These are phyloP conservation scores for Eucalyptus urophylla DNA, from an alignment of 345 rosid species.

Conservation along the genomic window DNA sequence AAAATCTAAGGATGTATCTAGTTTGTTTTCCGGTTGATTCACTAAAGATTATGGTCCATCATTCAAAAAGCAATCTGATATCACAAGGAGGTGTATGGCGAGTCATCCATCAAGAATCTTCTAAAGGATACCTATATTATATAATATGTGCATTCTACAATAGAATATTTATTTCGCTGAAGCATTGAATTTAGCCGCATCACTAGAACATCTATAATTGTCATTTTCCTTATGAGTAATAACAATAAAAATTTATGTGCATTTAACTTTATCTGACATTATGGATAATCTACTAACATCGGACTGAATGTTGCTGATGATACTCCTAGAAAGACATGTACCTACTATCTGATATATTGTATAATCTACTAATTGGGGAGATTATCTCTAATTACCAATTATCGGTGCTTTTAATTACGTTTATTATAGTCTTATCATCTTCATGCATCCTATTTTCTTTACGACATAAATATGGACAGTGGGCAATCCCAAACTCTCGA, in stretches of 20 bases:
- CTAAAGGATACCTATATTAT: background rate
- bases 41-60: background rate
- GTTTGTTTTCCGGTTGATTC: background rate
- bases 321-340: background rate
- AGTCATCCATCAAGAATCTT: background rate
- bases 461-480: background rate
- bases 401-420: background rate
- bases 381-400: background rate
- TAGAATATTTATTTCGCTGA: background rate
- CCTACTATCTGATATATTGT: background rate
- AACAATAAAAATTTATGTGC: background rate
- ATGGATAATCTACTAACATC: background rate
- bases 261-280: background rate
- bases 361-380: background rate
- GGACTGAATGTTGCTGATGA: background rate
- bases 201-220: background rate
- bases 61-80: background rate
- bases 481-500: background rate
- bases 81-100: background rate
- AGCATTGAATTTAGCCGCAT: background rate
- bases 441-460: background rate
- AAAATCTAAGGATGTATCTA: background rate
- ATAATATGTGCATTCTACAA: accelerated
- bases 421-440: background rate
- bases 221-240: background rate